A percentile compares a stretch with the other conserved stretches of the same genome.
Evolutionary conservation across 352 stramenopile genomes (phyloP).

Genomic region (Hyaloperonospora arabidopsidis): DNA sequence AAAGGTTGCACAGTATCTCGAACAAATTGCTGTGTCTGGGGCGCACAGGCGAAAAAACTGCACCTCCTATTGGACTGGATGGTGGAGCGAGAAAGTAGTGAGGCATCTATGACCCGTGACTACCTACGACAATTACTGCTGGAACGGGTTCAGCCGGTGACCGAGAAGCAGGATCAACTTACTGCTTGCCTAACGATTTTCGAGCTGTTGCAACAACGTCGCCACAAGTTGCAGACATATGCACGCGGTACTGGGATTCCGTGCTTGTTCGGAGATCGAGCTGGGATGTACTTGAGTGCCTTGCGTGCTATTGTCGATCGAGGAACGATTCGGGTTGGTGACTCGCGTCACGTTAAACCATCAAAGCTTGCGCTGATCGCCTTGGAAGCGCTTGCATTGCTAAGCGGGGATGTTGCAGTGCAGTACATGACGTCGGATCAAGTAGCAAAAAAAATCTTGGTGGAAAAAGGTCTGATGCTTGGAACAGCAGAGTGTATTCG

Average conservation of each 20-base stretch:
- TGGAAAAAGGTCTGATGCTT: slow-evolving; percentile 2
- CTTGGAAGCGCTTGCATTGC: slow-evolving; percentile 42
- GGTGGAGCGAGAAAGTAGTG: slow-evolving; percentile 9
- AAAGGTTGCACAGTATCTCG: slow-evolving; percentile 37
- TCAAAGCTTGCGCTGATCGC: slow-evolving; percentile 47
- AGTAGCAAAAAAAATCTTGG: slow-evolving; percentile 1
- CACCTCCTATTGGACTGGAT: slow-evolving; percentile 55
- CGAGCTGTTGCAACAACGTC: slow-evolving; percentile 44
- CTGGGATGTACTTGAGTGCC: slow-evolving; percentile 16
- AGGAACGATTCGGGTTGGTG: slow-evolving; percentile 14
- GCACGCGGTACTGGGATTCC: not conserved
- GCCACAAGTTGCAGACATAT: slow-evolving; percentile 6
- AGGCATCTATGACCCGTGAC: not conserved
- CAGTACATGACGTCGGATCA: slow-evolving; percentile 16
- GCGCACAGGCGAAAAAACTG: slow-evolving; percentile 35
- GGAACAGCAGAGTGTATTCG: slow-evolving; percentile 16
- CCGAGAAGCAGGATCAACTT: slow-evolving; percentile 46
- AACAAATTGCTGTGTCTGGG: slow-evolving; percentile 55
- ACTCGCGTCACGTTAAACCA: slow-evolving; percentile 29
- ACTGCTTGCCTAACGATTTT: slow-evolving; percentile 49
- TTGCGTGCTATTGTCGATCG: slow-evolving; percentile 13
- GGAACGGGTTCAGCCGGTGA: slow-evolving; percentile 20
- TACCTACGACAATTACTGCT: slow-evolving; percentile 35
- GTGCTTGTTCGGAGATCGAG: slow-evolving; percentile 10
- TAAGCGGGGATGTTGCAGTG: slow-evolving; percentile 29